phyloP scores from a whole-genome alignment of 2,329 filamentous ascomycete genomes.

The Coleophoma cylindrospora region DNA sequence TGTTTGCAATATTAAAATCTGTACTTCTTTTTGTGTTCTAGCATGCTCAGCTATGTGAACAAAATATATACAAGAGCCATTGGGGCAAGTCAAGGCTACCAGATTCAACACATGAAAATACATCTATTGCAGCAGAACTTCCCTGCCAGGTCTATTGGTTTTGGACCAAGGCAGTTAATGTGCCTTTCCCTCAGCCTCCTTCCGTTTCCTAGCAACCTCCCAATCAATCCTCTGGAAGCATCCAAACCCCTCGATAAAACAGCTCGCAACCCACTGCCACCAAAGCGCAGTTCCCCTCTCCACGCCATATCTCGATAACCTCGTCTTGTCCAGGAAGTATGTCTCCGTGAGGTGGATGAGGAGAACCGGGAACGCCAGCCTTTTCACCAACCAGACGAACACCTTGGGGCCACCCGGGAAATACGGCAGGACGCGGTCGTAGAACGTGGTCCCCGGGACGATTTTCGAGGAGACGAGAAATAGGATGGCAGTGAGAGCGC shows the following conservation, averaged over 20 bases:
- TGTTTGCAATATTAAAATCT: too few species aligned
- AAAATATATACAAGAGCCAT: too few species aligned
- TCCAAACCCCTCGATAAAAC: conserved; percentile 49
- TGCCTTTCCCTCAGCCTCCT: conserved; percentile 27
- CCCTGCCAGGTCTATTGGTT: too few species aligned
- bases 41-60: too few species aligned
- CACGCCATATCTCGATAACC: conserved; percentile 43
- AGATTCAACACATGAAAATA: too few species aligned
- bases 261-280: conserved; percentile 47
- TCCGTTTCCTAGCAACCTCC: conserved; percentile 37
- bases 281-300: conserved; percentile 38
- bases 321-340: conserved; percentile 42
- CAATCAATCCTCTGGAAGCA: conserved; percentile 47
- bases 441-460: conserved; percentile 42
- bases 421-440: conserved; percentile 41
- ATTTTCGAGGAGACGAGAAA: conserved; percentile 47
- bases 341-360: conserved; percentile 62
- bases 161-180: too few species aligned
- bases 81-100: too few species aligned
- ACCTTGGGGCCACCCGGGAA: conserved; percentile 54
- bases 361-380: conserved; percentile 54
- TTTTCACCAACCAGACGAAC: conserved; percentile 53
- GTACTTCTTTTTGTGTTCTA: too few species aligned
- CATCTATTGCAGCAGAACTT: too few species aligned
- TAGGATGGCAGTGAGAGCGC: conserved; percentile 47